Percentiles rank a stretch among this genome's conserved stretches.
Conservation (phyloP, 257 asterid species). For the Oldenlandia corymbosa region DNA sequence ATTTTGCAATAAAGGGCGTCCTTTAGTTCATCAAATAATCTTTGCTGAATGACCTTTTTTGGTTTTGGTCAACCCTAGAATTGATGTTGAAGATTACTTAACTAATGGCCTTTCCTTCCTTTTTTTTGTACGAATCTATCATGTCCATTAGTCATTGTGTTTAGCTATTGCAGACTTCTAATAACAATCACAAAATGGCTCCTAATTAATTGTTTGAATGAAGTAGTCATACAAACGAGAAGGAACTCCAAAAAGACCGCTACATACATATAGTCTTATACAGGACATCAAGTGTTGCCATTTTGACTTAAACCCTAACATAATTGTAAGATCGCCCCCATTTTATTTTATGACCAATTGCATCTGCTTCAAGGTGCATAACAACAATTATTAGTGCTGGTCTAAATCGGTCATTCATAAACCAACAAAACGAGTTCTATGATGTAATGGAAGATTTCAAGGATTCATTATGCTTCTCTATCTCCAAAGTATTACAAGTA, state of each 20-base stretch:
- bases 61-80: slow-evolving; percentile 41
- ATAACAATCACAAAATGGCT: background rate
- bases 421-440: too few species aligned
- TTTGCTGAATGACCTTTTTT: slow-evolving; percentile 13
- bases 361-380: too few species aligned
- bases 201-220: slow-evolving; percentile 22
- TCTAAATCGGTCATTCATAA: too few species aligned
- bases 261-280: too few species aligned
- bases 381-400: too few species aligned
- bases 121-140: slow-evolving; percentile 14
- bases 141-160: slow-evolving; percentile 5
- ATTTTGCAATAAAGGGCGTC: background rate
- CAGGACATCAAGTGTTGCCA: too few species aligned
- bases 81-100: slow-evolving; percentile 21
- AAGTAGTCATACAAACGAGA: background rate
- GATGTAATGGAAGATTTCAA: background rate
- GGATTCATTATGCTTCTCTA: background rate
- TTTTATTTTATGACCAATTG: too few species aligned
- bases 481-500: slow-evolving; percentile 2
- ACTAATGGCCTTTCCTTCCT: slow-evolving; percentile 14
- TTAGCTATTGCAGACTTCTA: background rate
- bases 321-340: too few species aligned
- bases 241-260: too few species aligned
- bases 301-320: too few species aligned
- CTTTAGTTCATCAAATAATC: too few species aligned